phyloP scores from a whole-genome alignment of 768 basidiomycete genomes.

The Sarcodon aspratus region DNA sequence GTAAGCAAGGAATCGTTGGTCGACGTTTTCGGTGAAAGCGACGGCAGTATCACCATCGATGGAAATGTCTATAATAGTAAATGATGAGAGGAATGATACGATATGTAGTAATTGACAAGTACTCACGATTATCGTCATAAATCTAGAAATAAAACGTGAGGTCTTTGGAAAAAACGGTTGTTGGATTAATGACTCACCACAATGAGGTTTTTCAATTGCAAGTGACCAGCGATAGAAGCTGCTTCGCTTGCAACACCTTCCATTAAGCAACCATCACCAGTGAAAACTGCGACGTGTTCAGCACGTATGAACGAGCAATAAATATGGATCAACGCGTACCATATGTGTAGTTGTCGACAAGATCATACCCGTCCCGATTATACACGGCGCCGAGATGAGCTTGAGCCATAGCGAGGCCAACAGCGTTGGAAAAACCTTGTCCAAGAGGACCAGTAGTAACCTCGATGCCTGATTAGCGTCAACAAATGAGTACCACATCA shows the following conservation, averaged over 20 bases:
- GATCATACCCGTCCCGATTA: constrained; percentile 76
- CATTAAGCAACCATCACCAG: constrained; percentile 94
- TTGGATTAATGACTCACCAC: constrained; percentile 41
- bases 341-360: constrained; percentile 85
- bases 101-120: not conserved
- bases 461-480: constrained; percentile 43
- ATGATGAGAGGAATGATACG: constrained; percentile 5
- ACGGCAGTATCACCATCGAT: constrained; percentile 90
- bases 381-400: constrained; percentile 83
- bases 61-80: constrained; percentile 59
- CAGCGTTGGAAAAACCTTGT: constrained; percentile 88
- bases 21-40: constrained; percentile 92
- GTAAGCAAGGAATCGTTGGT: constrained; percentile 79
- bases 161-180: constrained; percentile 7
- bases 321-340: constrained; percentile 31
- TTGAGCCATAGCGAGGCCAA: constrained; percentile 89
- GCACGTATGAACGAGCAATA: not conserved
- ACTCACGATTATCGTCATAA: constrained; percentile 92
- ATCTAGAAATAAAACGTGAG: constrained; percentile 32
- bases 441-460: constrained; percentile 96
- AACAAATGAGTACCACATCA: constrained; percentile 1
- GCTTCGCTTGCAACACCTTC: constrained; percentile 94
- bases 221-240: constrained; percentile 85
- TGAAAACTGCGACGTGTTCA: constrained; percentile 46
- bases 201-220: constrained; percentile 88